Evolutionary conservation across 2,329 filamentous ascomycete genomes (phyloP), one percentile per base, ranked within the genome.

Genomic region (Calonectria henricotiae): DNA sequence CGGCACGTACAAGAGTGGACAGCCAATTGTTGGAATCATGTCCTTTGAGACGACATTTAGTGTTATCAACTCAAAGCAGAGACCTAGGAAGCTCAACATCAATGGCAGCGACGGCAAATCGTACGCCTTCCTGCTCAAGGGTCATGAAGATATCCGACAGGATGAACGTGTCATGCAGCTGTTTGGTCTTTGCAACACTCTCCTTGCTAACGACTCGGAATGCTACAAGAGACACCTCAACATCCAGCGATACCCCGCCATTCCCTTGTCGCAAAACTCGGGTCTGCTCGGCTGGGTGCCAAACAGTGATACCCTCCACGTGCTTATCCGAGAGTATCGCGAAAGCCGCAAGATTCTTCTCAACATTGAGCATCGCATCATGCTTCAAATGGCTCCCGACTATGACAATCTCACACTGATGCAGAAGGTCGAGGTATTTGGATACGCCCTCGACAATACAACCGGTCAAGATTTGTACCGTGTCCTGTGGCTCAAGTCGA

Each of bases 361-460:
- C 75, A 99, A 99, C 80, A 99, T 99, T 74, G 96, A 99, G 84
- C 96, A 99, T 81, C 93, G 97, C 49, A 99, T 99, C 81, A 99
- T 99, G 96, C 87, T 99, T 67, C 97, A 99, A 82, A 99, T 99
- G 96, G 96, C 96, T 27, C 97, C 96, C 0, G 96, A 99, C 81
- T 99, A 98, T 79, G 96, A 99, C 80, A 98, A 98, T 78, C 90
- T 99, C 55, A 98, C 97, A 0, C 89, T 99, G 41, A 98, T 99
- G 96, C 97, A 99, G 81, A 99, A 99, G 85, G 97, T 99, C 0
- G 97, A 99, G 82, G 96, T 99, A 12, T 99, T 99, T 80, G 96
- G 96, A 37, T 99, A 99, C 81, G 97, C 96, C 5, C 91, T 99
- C 70, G 97, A 99, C 84, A 99, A 99, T 81, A 99, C 96, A 0